These are phyloP conservation scores for Pulveroboletus sp. DNA, from an alignment of 768 basidiomycete genomes.

Conservation along the genomic window DNA sequence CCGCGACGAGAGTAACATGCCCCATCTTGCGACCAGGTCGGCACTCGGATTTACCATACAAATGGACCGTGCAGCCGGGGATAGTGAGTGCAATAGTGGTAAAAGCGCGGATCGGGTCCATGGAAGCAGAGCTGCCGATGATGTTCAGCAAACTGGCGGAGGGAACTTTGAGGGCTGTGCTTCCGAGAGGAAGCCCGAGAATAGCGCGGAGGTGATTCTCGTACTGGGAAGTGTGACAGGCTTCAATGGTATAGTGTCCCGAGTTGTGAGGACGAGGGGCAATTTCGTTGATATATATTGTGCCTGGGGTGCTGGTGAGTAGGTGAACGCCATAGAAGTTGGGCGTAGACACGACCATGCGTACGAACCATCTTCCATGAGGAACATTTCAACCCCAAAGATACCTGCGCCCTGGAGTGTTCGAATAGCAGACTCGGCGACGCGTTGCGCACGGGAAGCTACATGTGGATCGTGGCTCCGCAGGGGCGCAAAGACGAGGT, in stretches of 20 bases:
- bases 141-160: conserved; percentile 92
- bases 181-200: conserved; percentile 83
- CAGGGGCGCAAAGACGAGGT: conserved; percentile 87
- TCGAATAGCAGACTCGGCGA: conserved; percentile 79
- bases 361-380: conserved; percentile 71
- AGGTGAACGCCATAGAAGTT: not conserved
- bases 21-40: conserved; percentile 96
- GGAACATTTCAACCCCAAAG: conserved; percentile 98
- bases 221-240: conserved; percentile 94
- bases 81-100: conserved; percentile 56
- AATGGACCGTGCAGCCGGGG: conserved; percentile 77
- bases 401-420: conserved; percentile 86
- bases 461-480: conserved; percentile 55
- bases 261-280: conserved; percentile 98
- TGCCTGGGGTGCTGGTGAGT: conserved; percentile 40
- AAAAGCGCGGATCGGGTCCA: conserved; percentile 54
- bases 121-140: conserved; percentile 72
- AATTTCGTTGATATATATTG: conserved; percentile 89
- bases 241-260: conserved; percentile 98
- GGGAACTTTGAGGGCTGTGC: conserved; percentile 81
- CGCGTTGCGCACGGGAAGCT: conserved; percentile 51
- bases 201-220: conserved; percentile 97
- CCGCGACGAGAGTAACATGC: conserved; percentile 85
- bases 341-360: not conserved
- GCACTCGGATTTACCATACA: conserved; percentile 92